phyloP scores from a whole-genome alignment of 2,329 filamentous ascomycete genomes.

The Lizonia empirigonia region DNA sequence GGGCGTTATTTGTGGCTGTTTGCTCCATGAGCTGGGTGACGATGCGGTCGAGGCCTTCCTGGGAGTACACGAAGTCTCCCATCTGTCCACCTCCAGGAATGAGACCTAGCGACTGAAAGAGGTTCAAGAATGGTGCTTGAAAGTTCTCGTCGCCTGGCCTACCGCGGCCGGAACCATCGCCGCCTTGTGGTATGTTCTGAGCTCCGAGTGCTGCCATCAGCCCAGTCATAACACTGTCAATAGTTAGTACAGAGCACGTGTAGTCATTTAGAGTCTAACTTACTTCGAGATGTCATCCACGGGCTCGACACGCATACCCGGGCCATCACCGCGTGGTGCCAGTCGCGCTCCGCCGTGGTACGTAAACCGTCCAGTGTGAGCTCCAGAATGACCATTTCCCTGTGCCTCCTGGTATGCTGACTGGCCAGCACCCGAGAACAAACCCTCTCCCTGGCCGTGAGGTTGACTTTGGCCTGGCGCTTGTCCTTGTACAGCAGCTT shows the following conservation, averaged over 20 bases:
- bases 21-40: conserved; percentile 89
- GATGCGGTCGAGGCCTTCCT: conserved; percentile 88
- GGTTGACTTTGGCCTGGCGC: conserved; percentile 16
- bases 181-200: conserved; percentile 15
- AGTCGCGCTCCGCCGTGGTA: conserved; percentile 48
- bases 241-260: conserved; percentile 21
- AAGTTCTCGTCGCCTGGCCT: conserved; percentile 13
- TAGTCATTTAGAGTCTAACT: conserved; percentile 46
- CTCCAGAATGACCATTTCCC: conserved; percentile 19
- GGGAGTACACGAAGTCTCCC: conserved; percentile 86
- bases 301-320: conserved; percentile 55
- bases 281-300: conserved; percentile 52
- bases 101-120: conserved; percentile 49
- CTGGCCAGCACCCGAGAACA: conserved; percentile 19
- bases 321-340: conserved; percentile 57
- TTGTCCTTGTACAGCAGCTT: conserved; percentile 35
- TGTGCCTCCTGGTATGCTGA: conserved; percentile 25
- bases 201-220: conserved; percentile 44
- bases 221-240: conserved; percentile 38
- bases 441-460: conserved; percentile 26
- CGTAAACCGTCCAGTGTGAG: conserved; percentile 34
- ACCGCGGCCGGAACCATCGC: conserved; percentile 9
- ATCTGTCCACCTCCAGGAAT: conserved; percentile 49
- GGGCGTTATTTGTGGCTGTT: conserved; percentile 74
- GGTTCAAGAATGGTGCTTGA: conserved; percentile 50